Conservation (phyloP, 2,329 filamentous ascomycete genomes). For the Aspergillus sp. region DNA sequence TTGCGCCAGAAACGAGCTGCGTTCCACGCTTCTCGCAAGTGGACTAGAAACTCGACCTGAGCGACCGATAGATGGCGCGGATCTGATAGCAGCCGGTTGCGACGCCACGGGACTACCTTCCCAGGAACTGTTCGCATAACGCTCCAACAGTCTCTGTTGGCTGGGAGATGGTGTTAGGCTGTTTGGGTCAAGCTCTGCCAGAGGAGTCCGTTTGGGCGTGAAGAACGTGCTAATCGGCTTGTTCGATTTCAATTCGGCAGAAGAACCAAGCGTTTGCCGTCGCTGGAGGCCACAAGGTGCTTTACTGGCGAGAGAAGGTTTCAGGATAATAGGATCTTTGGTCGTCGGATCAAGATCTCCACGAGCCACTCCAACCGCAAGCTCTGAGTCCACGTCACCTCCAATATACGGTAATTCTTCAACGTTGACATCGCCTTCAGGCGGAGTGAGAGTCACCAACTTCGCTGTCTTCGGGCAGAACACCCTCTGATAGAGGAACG, state of each 20-base stretch:
- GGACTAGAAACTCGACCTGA: constrained; percentile 31
- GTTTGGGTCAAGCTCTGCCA: constrained; percentile 61
- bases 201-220: constrained; percentile 53
- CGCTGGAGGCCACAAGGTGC: constrained; percentile 27
- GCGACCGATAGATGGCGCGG: constrained; percentile 25
- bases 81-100: constrained; percentile 26
- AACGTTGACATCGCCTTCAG: constrained; percentile 54
- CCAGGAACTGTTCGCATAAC: constrained; percentile 49
- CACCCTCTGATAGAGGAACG: constrained; percentile 89
- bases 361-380: constrained; percentile 65
- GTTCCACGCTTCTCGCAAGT: constrained; percentile 33
- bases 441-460: constrained; percentile 66
- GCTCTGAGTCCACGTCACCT: constrained; percentile 55
- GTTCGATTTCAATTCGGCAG: constrained; percentile 49
- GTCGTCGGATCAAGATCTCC: constrained; percentile 88
- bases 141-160: constrained; percentile 51
- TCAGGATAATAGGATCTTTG: constrained; percentile 53
- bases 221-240: constrained; percentile 59
- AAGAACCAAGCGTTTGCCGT: constrained; percentile 36
- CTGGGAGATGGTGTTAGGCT: constrained; percentile 58
- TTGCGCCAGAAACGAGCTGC: constrained; percentile 32
- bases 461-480: constrained; percentile 68
- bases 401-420: constrained; percentile 78
- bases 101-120: constrained; percentile 42
- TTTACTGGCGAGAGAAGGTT: constrained; percentile 24